Evolutionary conservation across 2,329 filamentous ascomycete species (phyloP).

Genomic region (Aaosphaeria arxii): DNA sequence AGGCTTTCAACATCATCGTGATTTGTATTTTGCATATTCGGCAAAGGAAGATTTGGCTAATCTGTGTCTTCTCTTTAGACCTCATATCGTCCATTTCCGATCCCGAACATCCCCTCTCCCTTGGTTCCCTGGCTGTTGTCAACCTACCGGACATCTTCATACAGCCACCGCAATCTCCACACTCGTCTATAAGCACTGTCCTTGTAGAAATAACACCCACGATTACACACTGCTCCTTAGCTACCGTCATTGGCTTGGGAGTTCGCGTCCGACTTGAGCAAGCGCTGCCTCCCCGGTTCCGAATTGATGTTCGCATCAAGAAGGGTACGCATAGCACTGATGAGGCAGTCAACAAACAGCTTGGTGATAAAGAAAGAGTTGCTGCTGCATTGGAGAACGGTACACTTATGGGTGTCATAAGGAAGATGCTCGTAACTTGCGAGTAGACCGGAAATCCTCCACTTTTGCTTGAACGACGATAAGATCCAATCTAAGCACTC

Average conservation of each 20-base stretch:
- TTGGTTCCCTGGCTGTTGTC: constrained; percentile 90
- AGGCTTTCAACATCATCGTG: too few species aligned
- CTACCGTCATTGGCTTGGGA: constrained; percentile 92
- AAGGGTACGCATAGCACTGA: constrained; percentile 94
- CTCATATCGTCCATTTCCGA: constrained; percentile 93
- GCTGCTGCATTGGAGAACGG: constrained; percentile 93
- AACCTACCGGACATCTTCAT: constrained; percentile 94
- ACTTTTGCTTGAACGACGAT: background rate
- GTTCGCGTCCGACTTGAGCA: constrained; percentile 90
- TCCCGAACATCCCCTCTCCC: constrained; percentile 90
- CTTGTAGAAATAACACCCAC: constrained; percentile 91
- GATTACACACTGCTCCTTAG: constrained; percentile 93
- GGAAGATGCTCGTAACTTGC: constrained; percentile 92
- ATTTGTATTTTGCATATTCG: background rate
- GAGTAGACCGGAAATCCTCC: constrained; percentile 40
- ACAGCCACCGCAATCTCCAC: constrained; percentile 60
- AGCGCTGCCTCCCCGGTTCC: constrained; percentile 84
- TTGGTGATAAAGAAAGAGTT: constrained; percentile 94
- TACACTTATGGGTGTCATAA: constrained; percentile 79
- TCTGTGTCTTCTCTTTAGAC: constrained; percentile 54
- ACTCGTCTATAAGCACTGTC: constrained; percentile 68
- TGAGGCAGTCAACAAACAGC: constrained; percentile 94
- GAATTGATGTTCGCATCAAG: constrained; percentile 90
- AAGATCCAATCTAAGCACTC: background rate
- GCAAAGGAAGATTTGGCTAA: constrained; percentile 14